These are phyloP conservation scores for Phaffia rhodozyma DNA, from an alignment of 1,284 basidiomycete species.

Conservation along the genomic window DNA sequence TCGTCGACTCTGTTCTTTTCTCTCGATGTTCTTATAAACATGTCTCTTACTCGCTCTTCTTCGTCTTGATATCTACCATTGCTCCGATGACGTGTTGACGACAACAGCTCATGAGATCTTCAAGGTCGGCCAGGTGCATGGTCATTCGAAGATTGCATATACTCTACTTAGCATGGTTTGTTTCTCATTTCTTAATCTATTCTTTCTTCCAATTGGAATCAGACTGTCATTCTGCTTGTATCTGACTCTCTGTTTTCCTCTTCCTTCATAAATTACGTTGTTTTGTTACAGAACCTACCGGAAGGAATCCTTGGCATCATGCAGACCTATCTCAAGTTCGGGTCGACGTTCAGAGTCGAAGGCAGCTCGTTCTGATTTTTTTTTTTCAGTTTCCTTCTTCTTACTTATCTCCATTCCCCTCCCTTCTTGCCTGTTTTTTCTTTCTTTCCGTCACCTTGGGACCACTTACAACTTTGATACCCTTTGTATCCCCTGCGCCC, in stretches of 20 bases:
- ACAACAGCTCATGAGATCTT: slow-evolving; percentile 79
- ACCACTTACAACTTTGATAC: too few species aligned
- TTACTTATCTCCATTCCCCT: not conserved
- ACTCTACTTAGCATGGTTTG: slow-evolving; percentile 77
- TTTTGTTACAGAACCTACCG: slow-evolving; percentile 45
- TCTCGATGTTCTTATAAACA: not conserved
- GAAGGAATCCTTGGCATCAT: slow-evolving; percentile 73
- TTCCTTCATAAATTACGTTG: not conserved
- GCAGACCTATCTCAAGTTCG: slow-evolving; percentile 69
- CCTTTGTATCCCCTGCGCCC: too few species aligned
- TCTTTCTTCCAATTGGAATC: not conserved
- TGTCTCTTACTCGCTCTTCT: not conserved
- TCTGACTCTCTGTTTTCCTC: not conserved
- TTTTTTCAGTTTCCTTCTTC: too few species aligned
- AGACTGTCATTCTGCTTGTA: not conserved
- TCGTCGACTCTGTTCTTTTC: not conserved
- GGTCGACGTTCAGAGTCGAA: slow-evolving; percentile 67
- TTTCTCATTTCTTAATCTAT: not conserved
- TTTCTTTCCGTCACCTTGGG: too few species aligned
- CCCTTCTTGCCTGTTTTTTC: not conserved
- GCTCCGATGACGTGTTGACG: slow-evolving; percentile 47
- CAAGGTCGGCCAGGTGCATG: slow-evolving; percentile 87
- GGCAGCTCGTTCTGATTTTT: slow-evolving; percentile 22
- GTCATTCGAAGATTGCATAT: slow-evolving; percentile 86
- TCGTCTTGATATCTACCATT: slow-evolving; percentile 37